Conservation (phyloP, 345 rosid genomes). For the Alliaria petiolata region DNA sequence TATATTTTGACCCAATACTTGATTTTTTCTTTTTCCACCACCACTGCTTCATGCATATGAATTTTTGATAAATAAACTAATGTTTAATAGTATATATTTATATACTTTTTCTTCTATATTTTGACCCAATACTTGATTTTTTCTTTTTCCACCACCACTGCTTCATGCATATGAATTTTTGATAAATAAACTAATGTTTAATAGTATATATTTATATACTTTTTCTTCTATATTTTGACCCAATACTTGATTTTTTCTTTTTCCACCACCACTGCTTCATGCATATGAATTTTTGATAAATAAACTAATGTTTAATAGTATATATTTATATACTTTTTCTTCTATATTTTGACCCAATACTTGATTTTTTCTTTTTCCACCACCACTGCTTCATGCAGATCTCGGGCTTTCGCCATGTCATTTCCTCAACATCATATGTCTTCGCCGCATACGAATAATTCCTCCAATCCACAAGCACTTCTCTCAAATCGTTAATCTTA, state of each 20-base stretch:
- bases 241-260: neutral
- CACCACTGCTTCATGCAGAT: constrained; percentile 9
- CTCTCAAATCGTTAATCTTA: constrained; percentile 51
- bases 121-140: too few relatives aligned
- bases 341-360: neutral
- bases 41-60: too few relatives aligned
- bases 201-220: neutral
- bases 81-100: too few relatives aligned
- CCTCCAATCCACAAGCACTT: constrained; percentile 58
- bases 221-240: neutral
- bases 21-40: too few relatives aligned
- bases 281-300: too few relatives aligned
- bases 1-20: too few relatives aligned
- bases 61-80: too few relatives aligned
- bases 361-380: neutral
- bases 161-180: too few relatives aligned
- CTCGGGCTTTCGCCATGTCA: constrained; percentile 1
- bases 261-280: constrained; percentile 3
- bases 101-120: too few relatives aligned
- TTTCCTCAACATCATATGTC: neutral
- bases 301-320: too few relatives aligned
- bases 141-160: too few relatives aligned
- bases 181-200: too few relatives aligned
- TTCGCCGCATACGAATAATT: constrained; percentile 15
- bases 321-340: neutral